Evolutionary conservation across 176 grass and related monocot genomes (phyloP).

Genomic region (Saccharum spontaneum): DNA sequence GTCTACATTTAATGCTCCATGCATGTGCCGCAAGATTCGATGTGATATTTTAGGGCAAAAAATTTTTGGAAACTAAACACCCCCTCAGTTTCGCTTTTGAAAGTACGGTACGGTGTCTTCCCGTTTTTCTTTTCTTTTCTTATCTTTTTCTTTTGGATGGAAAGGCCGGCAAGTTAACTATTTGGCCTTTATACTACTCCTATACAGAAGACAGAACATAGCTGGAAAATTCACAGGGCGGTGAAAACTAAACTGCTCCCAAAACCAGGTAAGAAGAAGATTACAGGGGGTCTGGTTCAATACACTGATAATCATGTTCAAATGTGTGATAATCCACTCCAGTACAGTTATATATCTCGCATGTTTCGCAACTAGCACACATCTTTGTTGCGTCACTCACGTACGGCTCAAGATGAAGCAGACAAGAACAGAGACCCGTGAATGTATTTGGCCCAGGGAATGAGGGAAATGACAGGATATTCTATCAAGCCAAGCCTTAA

Average conservation of each 20-base stretch:
- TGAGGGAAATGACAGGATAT: not conserved
- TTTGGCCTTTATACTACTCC: not conserved
- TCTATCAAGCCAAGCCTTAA: not conserved
- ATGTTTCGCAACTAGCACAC: not conserved
- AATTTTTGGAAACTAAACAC: too few relatives aligned
- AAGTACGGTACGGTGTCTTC: not conserved
- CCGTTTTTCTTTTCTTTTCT: not conserved
- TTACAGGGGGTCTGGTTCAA: not conserved
- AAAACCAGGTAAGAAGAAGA: not conserved
- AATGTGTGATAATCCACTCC: not conserved
- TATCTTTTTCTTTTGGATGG: not conserved
- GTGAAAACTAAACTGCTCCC: not conserved
- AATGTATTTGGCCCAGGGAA: not conserved
- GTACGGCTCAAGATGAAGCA: not conserved
- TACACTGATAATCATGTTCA: not conserved
- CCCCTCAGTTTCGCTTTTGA: too few relatives aligned
- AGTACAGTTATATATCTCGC: not conserved
- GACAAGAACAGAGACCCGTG: conserved; percentile 17
- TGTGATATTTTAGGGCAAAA: too few relatives aligned
- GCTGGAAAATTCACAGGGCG: not conserved
- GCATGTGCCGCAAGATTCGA: too few relatives aligned
- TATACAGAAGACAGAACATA: not conserved
- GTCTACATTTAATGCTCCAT: too few relatives aligned
- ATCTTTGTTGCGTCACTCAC: not conserved
- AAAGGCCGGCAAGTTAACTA: not conserved